These are phyloP conservation scores for Aspergillus latus DNA, from an alignment of 2,329 filamentous ascomycete genomes.

Conservation along the genomic window DNA sequence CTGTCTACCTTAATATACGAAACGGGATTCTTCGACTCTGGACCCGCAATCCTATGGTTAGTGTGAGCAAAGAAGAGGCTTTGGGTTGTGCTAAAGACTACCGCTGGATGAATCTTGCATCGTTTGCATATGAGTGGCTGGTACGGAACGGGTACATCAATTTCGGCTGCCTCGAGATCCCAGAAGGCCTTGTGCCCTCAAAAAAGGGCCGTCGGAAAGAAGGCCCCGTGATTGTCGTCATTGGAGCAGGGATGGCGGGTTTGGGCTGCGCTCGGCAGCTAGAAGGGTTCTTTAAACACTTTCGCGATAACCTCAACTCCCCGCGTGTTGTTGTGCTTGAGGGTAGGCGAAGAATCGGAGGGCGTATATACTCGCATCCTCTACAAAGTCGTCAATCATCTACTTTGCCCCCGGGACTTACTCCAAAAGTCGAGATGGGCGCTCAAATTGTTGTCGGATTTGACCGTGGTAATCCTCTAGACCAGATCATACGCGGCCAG, in stretches of 20 bases:
- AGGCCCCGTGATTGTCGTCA: constrained; percentile 75
- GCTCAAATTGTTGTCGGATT: constrained; percentile 98
- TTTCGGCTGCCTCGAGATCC: constrained; percentile 83
- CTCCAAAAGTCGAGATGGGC: constrained; percentile 89
- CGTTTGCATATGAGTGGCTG: constrained; percentile 89
- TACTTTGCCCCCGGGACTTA: constrained; percentile 54
- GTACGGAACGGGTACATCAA: constrained; percentile 92
- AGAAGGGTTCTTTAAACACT: constrained; percentile 79
- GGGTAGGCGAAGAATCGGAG: constrained; percentile 82
- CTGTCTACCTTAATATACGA: constrained; percentile 91
- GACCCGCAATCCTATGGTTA: constrained; percentile 80
- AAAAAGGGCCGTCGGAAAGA: constrained; percentile 47
- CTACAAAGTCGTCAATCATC: constrained; percentile 59
- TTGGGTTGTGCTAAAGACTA: constrained; percentile 84
- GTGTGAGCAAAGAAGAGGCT: constrained; percentile 80
- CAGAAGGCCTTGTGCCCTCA: constrained; percentile 43
- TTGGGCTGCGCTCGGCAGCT: constrained; percentile 89
- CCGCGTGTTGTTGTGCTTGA: constrained; percentile 79
- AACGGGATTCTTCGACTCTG: constrained; percentile 91
- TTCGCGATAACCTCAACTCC: constrained; percentile 65
- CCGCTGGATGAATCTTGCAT: constrained; percentile 86
- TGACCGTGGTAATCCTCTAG: constrained; percentile 89
- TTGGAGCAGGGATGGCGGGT: constrained; percentile 93
- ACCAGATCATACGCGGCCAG: constrained; percentile 86
- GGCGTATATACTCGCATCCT: constrained; percentile 85